Percentiles rank a stretch among this genome's conserved stretches.
These are phyloP conservation scores for Starmerella bombi DNA, from an alignment of 805 yeast genomes.

Conservation along the genomic window DNA sequence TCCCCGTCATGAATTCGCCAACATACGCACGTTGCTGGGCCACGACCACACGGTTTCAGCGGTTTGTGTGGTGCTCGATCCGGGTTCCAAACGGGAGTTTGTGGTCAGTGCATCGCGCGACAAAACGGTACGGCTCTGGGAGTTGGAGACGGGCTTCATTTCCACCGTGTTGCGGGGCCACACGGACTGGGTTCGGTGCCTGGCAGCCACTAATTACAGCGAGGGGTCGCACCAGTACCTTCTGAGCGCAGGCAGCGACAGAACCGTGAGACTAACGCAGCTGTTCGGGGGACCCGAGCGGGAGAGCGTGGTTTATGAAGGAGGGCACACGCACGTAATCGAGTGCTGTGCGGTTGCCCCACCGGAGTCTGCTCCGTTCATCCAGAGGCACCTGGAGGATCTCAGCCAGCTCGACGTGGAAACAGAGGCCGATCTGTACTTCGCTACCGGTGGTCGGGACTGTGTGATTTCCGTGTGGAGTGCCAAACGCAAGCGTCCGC, in stretches of 20 bases:
- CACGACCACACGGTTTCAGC: slow-evolving; percentile 79
- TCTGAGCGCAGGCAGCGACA: slow-evolving; percentile 18
- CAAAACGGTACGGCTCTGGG: slow-evolving; percentile 73
- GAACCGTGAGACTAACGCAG: slow-evolving; percentile 8
- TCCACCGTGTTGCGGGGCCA: slow-evolving; percentile 59
- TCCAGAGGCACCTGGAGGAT: slow-evolving; percentile 32
- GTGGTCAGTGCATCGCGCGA: slow-evolving; percentile 73
- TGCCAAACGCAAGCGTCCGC: slow-evolving; percentile 40
- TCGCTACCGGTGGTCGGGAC: slow-evolving; percentile 72
- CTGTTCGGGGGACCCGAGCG: slow-evolving; percentile 2
- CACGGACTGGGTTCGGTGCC: slow-evolving; percentile 72
- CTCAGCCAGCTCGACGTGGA: slow-evolving; percentile 22
- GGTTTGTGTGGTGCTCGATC: slow-evolving; percentile 34
- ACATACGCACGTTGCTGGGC: slow-evolving; percentile 55
- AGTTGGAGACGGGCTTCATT: slow-evolving; percentile 52
- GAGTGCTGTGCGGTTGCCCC: slow-evolving; percentile 65
- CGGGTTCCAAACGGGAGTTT: slow-evolving; percentile 33
- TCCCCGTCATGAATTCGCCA: slow-evolving; percentile 35
- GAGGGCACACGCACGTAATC: slow-evolving; percentile 75
- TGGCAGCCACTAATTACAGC: slow-evolving; percentile 30
- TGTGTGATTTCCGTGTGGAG: slow-evolving; percentile 63
- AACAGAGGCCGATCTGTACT: slow-evolving; percentile 23
- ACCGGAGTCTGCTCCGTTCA: slow-evolving; percentile 31
- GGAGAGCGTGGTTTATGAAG: slow-evolving; percentile 37
- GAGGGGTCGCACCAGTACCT: slow-evolving; percentile 2